A percentile compares a stretch with the other conserved stretches of the same genome.
phyloP scores from a whole-genome alignment of 768 basidiomycete species.

The Termitomyces sp. region DNA sequence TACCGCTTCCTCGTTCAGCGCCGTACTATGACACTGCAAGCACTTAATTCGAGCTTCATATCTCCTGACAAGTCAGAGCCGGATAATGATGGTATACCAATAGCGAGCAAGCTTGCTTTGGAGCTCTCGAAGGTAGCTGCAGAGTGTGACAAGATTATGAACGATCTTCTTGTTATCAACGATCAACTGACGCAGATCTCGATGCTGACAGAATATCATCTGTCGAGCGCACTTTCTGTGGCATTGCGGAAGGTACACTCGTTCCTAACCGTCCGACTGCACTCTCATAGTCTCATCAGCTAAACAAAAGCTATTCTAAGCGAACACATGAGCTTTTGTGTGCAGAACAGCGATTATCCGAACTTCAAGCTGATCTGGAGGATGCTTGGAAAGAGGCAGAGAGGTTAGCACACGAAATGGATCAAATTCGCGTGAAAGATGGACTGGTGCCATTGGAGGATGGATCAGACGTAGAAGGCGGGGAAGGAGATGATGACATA shows the following conservation, averaged over 20 bases:
- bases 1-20: conserved; percentile 65
- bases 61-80: conserved; percentile 28
- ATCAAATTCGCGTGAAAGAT: conserved; percentile 44
- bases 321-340: conserved; percentile 52
- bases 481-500: conserved; percentile 7
- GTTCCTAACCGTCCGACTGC: neutral
- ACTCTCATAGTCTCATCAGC: conserved; percentile 19
- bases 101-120: conserved; percentile 36
- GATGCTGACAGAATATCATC: conserved; percentile 57
- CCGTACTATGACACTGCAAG: conserved; percentile 66
- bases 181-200: conserved; percentile 65
- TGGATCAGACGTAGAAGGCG: conserved; percentile 29
- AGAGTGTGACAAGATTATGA: conserved; percentile 52
- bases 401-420: conserved; percentile 65
- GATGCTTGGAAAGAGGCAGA: conserved; percentile 82
- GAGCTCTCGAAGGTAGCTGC: conserved; percentile 58
- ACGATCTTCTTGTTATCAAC: conserved; percentile 48
- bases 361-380: conserved; percentile 64
- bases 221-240: conserved; percentile 71
- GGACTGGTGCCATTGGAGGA: neutral
- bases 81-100: conserved; percentile 31
- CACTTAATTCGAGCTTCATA: conserved; percentile 48
- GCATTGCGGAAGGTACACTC: conserved; percentile 60
- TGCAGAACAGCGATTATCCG: conserved; percentile 39
- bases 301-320: conserved; percentile 68